Percentiles rank a stretch among this genome's conserved stretches.
Conservation (phyloP, 441 rosid species). For the Populus hybrid region DNA sequence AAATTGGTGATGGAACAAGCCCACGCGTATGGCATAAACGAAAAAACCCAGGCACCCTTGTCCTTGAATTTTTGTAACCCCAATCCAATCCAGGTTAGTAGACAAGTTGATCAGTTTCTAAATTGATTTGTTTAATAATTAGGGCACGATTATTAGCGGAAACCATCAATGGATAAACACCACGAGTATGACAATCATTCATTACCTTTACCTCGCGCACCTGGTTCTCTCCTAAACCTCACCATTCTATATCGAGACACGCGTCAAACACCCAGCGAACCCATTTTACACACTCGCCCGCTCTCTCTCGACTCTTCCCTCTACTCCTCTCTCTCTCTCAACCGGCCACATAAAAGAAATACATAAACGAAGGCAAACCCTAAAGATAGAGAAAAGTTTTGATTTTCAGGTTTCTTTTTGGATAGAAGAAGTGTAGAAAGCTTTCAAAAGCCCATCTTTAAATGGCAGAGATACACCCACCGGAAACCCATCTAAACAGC, state of each 20-base stretch:
- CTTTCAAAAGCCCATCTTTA: background rate
- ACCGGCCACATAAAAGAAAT: background rate
- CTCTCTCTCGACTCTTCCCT: background rate
- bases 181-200: background rate
- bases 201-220: background rate
- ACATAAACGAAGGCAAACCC: slow-evolving; percentile 1
- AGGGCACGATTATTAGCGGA: too few relatives aligned
- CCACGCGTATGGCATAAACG: too few relatives aligned
- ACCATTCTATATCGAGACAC: slow-evolving; percentile 15
- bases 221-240: background rate
- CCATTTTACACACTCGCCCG: slow-evolving; percentile 8
- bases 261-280: slow-evolving; percentile 23
- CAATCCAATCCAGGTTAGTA: too few relatives aligned
- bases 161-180: background rate
- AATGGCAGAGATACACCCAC: slow-evolving; percentile 52
- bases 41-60: too few relatives aligned
- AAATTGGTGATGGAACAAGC: too few relatives aligned
- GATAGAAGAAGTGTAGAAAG: background rate
- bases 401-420: background rate
- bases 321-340: background rate
- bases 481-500: slow-evolving; percentile 39
- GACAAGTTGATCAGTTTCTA: too few relatives aligned
- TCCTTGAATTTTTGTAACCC: too few relatives aligned
- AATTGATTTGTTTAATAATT: too few relatives aligned
- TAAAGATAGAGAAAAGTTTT: background rate